Percentiles rank a stretch among this genome's conserved stretches.
Conservation (phyloP, 805 yeast genomes). For the Sugiyamaella qingdaonensis region DNA sequence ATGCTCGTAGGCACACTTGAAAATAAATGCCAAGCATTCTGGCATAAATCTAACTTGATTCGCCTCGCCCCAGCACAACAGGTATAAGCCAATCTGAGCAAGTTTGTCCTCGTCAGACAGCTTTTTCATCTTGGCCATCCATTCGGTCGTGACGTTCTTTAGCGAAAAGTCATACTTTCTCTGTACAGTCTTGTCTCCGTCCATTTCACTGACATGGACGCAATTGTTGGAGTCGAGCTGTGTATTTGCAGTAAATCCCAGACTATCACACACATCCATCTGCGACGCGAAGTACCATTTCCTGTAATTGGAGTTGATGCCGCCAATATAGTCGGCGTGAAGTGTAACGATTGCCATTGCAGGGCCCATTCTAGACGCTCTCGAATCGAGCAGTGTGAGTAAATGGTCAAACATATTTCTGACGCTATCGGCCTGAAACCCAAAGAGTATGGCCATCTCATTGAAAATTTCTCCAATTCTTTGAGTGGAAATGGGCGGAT, state of each 20-base stretch:
- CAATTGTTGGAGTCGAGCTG: background rate
- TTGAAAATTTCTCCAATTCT: constrained; percentile 56
- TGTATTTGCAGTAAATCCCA: background rate
- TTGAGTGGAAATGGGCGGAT: constrained; percentile 23
- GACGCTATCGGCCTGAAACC: constrained; percentile 64
- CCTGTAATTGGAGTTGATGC: constrained; percentile 59
- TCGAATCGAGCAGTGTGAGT: constrained; percentile 58
- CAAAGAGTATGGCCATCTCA: constrained; percentile 52
- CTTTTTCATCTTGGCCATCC: constrained; percentile 47
- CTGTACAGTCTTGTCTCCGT: constrained; percentile 22
- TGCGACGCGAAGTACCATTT: constrained; percentile 78
- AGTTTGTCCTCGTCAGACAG: constrained; percentile 52
- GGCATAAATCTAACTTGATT: constrained; percentile 84
- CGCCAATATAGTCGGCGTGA: constrained; percentile 76
- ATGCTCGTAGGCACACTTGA: constrained; percentile 72
- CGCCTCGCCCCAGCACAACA: constrained; percentile 88
- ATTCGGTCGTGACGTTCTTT: constrained; percentile 47
- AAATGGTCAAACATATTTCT: constrained; percentile 64
- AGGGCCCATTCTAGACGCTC: constrained; percentile 63
- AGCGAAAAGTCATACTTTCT: constrained; percentile 42
- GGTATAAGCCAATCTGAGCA: constrained; percentile 62
- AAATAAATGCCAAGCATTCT: constrained; percentile 79
- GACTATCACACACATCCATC: constrained; percentile 52
- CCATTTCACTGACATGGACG: constrained; percentile 1
- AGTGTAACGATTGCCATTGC: constrained; percentile 51